A percentile compares a stretch with the other conserved stretches of the same genome.
phyloP scores from a whole-genome alignment of 2,329 filamentous ascomycete species.

The Trichoderma koningii region DNA sequence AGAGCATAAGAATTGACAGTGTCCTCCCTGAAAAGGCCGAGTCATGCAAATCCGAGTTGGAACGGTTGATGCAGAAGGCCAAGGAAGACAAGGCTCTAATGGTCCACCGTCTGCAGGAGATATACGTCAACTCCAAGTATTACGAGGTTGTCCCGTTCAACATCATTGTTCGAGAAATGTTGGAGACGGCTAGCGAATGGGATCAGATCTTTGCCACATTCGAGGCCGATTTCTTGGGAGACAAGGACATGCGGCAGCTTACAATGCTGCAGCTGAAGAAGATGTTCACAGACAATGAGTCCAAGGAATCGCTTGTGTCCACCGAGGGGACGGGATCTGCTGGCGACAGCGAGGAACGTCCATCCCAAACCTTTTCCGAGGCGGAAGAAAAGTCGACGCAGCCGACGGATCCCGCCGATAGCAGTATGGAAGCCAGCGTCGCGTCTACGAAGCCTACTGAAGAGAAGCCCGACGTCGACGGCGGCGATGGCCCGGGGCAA shows the following conservation, averaged over 20 bases:
- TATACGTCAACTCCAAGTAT: constrained; percentile 91
- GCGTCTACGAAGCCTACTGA: constrained; percentile 33
- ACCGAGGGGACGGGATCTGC: constrained; percentile 66
- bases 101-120: constrained; percentile 77
- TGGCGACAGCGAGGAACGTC: constrained; percentile 52
- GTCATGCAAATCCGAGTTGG: constrained; percentile 78
- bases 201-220: constrained; percentile 88
- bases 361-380: constrained; percentile 50
- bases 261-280: constrained; percentile 92
- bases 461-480: constrained; percentile 32
- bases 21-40: constrained; percentile 86
- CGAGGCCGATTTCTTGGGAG: constrained; percentile 89
- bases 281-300: constrained; percentile 90
- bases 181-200: constrained; percentile 93
- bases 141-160: constrained; percentile 97
- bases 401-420: constrained; percentile 44
- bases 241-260: constrained; percentile 91
- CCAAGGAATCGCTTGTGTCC: constrained; percentile 71
- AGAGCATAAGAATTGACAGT: constrained; percentile 87
- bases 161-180: constrained; percentile 80
- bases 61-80: constrained; percentile 73
- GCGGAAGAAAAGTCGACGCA: constrained; percentile 51
- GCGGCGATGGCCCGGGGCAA: constrained; percentile 40
- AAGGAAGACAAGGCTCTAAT: constrained; percentile 80
- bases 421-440: constrained; percentile 39